Percentiles rank a stretch among this genome's conserved stretches.
Conservation (phyloP, 1,284 basidiomycete genomes). For the Crucibulum cyathiforme region DNA sequence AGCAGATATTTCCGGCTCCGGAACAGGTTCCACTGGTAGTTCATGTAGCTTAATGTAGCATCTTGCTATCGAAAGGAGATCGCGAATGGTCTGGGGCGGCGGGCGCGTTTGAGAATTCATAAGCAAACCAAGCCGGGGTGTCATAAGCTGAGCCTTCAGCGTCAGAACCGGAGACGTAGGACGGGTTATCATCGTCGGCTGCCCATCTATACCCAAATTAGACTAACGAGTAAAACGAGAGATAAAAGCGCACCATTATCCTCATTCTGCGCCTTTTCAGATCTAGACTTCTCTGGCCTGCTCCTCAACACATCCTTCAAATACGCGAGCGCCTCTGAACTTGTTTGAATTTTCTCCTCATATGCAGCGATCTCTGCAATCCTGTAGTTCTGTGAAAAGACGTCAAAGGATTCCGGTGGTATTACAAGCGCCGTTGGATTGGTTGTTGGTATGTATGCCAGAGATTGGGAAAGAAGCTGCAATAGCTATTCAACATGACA, state of each 20-base stretch:
- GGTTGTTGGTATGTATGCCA: constrained; percentile 48
- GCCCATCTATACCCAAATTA: constrained; percentile 2
- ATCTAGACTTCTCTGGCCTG: constrained; percentile 29
- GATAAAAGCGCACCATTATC: constrained; percentile 22
- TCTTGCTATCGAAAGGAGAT: background rate
- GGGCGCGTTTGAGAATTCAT: too few species aligned
- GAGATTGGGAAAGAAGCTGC: constrained; percentile 51
- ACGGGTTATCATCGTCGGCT: constrained; percentile 4
- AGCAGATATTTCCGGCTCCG: constrained; percentile 20
- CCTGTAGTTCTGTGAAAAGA: constrained; percentile 39
- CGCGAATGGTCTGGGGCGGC: background rate
- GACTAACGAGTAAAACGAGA: background rate
- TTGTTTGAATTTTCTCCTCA: constrained; percentile 51
- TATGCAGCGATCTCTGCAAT: constrained; percentile 42
- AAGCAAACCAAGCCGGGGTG: too few species aligned
- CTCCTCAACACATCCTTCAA: constrained; percentile 39
- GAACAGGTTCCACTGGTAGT: constrained; percentile 17
- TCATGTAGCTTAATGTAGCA: background rate
- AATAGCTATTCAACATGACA: constrained; percentile 10
- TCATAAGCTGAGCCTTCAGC: constrained; percentile 1
- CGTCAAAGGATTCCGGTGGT: constrained; percentile 56
- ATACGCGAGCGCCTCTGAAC: constrained; percentile 41
- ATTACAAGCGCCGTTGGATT: constrained; percentile 57
- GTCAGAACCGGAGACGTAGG: background rate
- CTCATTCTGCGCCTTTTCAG: constrained; percentile 37